phyloP scores from a whole-genome alignment of 179 eudicot genomes.

The Camellia oleifera region DNA sequence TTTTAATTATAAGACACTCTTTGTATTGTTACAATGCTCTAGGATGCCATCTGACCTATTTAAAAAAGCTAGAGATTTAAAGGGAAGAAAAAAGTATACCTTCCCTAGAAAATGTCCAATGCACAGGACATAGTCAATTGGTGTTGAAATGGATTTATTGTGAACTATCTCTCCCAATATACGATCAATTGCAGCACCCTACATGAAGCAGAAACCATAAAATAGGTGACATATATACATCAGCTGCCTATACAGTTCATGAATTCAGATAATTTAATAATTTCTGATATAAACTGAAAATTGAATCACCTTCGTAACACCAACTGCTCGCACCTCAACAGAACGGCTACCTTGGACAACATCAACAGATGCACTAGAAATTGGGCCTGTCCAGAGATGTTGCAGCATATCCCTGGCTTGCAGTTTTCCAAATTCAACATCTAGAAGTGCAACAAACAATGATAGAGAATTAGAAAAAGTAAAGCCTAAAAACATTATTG shows the following conservation, averaged over 20 bases:
- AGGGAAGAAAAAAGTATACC: slow-evolving; percentile 39
- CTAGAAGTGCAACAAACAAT: slow-evolving; percentile 31
- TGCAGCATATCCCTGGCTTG: slow-evolving; percentile 99
- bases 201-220: slow-evolving; percentile 18
- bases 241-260: background rate
- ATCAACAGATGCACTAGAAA: slow-evolving; percentile 91
- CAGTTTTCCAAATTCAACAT: slow-evolving; percentile 84
- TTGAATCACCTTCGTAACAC: slow-evolving; percentile 83
- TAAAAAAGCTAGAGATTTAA: background rate
- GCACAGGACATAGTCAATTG: slow-evolving; percentile 90
- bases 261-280: background rate
- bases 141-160: slow-evolving; percentile 76
- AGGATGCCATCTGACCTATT: background rate
- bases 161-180: slow-evolving; percentile 93
- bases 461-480: background rate
- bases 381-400: slow-evolving; percentile 99
- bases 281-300: background rate
- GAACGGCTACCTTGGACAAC: slow-evolving; percentile 96
- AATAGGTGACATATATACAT: background rate
- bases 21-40: too few species aligned
- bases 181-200: slow-evolving; percentile 97
- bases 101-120: slow-evolving; percentile 91
- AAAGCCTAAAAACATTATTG: background rate
- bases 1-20: too few species aligned
- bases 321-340: slow-evolving; percentile 96